Base-by-base conservation (phyloP, 345 rosid species). In the Rhodomyrtus tomentosa region DNA sequence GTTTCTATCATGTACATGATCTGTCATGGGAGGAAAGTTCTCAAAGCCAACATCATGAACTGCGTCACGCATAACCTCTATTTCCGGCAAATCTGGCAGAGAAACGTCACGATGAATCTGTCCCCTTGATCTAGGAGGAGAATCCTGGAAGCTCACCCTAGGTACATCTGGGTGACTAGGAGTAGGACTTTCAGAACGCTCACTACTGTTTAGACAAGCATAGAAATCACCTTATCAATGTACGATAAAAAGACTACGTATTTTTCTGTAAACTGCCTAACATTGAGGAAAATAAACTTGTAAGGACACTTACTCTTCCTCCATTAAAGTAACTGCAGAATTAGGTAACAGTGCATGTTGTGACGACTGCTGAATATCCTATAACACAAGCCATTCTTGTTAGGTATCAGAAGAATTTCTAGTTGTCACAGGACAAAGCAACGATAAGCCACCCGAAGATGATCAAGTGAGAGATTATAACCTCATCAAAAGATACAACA, bases 401-500 rank as follows among this genome's bases (percentile, higher is more conserved):
- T 55, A 40, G 59, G 38, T 22, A 85, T n/a, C 27, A 7, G 25
- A 40, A 7, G 51, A 48, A 86, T 21, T n/a, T 15, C 49, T 86
- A 62, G 80, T 7, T 27, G 84, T 81, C 36, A 50, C 11, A 83
- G 25, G 48, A 38, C 62, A 54, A 68, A 27, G 0, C 45, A 83
- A 56, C 18, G 9, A 25, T 32, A 48, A 48, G 51, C 50, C 38
- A 48, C 32, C 24, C 76, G 40, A 81, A 32, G 4, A 42, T 50
- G 45, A 12, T 16, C 21, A 84, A 83, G 83, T 25, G 76, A 40
- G 45, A 86, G 24, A 50, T 20, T 82, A 74, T 56, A 58, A 93
- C 98, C 92, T 95, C 98, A 74, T 93, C 95, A 80, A 97, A 92
- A 40, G 93, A 83, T 85, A 95, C 55, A 73, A 93, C 91, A 85